Percentiles rank a stretch among this genome's conserved stretches.
Conservation (phyloP, 2,329 filamentous ascomycete genomes). For the Drechslerella dactyloides region DNA sequence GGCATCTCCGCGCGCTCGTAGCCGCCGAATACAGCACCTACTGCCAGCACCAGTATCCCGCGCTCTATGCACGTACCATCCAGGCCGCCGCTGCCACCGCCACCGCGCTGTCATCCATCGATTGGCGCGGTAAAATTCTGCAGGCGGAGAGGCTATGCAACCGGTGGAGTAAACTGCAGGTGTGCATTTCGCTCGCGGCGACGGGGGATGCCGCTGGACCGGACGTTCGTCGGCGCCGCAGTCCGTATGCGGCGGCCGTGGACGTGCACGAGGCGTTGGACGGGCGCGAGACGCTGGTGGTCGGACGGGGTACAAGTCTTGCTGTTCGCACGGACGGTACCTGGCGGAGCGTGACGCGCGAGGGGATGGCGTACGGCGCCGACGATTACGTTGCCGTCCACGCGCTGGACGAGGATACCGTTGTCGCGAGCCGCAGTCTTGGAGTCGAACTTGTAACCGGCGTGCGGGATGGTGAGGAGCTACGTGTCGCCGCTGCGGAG, state of each 20-base stretch:
- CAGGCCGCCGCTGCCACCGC: neutral
- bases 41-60: slow-evolving; percentile 34
- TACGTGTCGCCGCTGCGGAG: neutral
- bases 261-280: slow-evolving; percentile 15
- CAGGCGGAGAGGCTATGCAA: slow-evolving; percentile 28
- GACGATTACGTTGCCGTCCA: slow-evolving; percentile 33
- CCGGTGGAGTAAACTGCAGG: slow-evolving; percentile 30
- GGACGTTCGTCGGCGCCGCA: neutral
- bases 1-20: slow-evolving; percentile 22
- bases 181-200: slow-evolving; percentile 13
- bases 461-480: slow-evolving; percentile 6
- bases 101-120: slow-evolving; percentile 7
- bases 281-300: slow-evolving; percentile 25
- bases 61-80: slow-evolving; percentile 10
- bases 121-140: slow-evolving; percentile 17
- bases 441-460: slow-evolving; percentile 29
- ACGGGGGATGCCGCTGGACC: neutral
- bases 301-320: slow-evolving; percentile 21
- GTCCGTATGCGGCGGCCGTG: slow-evolving; percentile 18
- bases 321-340: slow-evolving; percentile 26
- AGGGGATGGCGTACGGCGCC: slow-evolving; percentile 13
- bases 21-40: slow-evolving; percentile 38
- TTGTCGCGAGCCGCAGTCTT: slow-evolving; percentile 18
- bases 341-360: slow-evolving; percentile 21
- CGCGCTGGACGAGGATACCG: slow-evolving; percentile 20